These are phyloP conservation scores for Pelargonium citronellum DNA, from an alignment of 441 rosid genomes.

Conservation along the genomic window DNA sequence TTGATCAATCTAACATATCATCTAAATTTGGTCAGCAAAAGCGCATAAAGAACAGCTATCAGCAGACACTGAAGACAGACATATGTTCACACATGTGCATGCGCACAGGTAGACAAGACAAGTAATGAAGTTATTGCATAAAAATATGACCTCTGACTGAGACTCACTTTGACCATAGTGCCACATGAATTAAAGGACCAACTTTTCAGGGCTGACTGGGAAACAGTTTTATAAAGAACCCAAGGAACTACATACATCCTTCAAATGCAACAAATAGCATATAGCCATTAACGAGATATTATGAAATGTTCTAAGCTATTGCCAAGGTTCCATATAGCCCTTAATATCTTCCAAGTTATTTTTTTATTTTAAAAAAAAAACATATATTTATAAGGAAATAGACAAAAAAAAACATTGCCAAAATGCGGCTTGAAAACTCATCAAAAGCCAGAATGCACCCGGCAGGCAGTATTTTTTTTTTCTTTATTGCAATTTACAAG, in stretches of 20 bases:
- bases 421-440: not conserved
- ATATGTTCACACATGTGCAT: not conserved
- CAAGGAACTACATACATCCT: not conserved
- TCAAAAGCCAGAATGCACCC: not conserved
- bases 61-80: too few species aligned
- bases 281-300: not conserved
- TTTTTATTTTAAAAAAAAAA: not conserved
- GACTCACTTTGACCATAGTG: not conserved
- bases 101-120: slow-evolving; percentile 7
- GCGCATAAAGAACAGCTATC: not conserved
- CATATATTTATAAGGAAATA: not conserved
- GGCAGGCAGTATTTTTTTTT: not conserved
- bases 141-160: not conserved
- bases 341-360: not conserved
- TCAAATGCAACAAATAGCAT: not conserved
- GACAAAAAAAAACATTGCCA: not conserved
- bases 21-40: not conserved
- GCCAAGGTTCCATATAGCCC: not conserved
- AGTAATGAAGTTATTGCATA: not conserved
- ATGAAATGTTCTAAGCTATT: not conserved
- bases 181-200: not conserved
- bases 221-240: not conserved
- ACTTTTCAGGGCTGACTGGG: not conserved
- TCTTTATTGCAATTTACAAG: not conserved
- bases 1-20: not conserved